These are phyloP conservation scores for Prunus dulcis DNA, from an alignment of 306 rosid species.

Conservation along the genomic window DNA sequence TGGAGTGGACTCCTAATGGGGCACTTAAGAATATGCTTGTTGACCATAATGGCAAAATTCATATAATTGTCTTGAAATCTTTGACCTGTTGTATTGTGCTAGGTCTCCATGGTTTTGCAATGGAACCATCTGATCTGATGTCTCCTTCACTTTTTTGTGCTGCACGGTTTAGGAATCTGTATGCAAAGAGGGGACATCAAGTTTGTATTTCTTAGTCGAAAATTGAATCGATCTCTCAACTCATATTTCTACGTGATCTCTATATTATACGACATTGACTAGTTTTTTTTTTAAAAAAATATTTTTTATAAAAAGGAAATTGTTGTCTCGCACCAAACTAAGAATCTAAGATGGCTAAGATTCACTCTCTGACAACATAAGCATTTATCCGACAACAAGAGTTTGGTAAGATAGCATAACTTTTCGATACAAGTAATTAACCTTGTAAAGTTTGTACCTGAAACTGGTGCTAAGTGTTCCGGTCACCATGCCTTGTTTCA, in stretches of 20 bases:
- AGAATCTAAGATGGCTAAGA: too few relatives aligned
- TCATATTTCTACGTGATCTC: too few relatives aligned
- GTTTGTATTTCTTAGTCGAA: background rate
- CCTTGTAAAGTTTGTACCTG: slow-evolving; percentile 25
- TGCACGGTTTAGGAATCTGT: slow-evolving; percentile 53
- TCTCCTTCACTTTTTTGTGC: slow-evolving; percentile 52
- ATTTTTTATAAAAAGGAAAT: too few relatives aligned
- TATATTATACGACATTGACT: too few relatives aligned
- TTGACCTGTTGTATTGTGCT: slow-evolving; percentile 62
- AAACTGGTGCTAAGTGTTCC: slow-evolving; percentile 30
- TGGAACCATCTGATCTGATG: slow-evolving; percentile 29
- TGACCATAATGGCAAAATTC: slow-evolving; percentile 50
- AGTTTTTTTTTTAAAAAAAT: too few relatives aligned
- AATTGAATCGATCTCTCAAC: background rate
- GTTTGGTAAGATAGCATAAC: too few relatives aligned
- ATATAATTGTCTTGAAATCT: slow-evolving; percentile 42
- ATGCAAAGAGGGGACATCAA: background rate
- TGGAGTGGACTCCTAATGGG: slow-evolving; percentile 40
- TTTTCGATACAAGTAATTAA: too few relatives aligned
- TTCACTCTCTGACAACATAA: too few relatives aligned
- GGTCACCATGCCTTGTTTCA: background rate
- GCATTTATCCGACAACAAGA: too few relatives aligned
- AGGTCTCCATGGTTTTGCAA: slow-evolving; percentile 52
- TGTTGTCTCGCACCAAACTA: too few relatives aligned
- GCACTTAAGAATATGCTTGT: slow-evolving; percentile 40